phyloP scores from a whole-genome alignment of 129 eudicot species.

The Scalesia atractyloides region DNA sequence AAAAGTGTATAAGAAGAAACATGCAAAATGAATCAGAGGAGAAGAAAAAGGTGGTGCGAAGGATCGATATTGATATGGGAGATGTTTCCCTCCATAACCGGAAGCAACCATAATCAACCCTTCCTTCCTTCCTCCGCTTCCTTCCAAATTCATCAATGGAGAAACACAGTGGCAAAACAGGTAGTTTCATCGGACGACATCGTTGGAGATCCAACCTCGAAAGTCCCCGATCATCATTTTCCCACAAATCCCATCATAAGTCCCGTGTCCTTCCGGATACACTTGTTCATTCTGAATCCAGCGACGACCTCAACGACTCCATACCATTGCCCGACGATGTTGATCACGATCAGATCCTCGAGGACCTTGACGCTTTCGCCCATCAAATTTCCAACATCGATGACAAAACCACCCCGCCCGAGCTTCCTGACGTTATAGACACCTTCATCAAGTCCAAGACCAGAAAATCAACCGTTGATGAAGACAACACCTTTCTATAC shows the following conservation, averaged over 20 bases:
- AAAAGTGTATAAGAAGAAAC: neutral
- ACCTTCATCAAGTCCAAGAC: constrained; percentile 47
- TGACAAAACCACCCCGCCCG: constrained; percentile 43
- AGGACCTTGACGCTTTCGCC: constrained; percentile 45
- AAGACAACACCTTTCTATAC: constrained; percentile 39
- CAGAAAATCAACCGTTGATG: constrained; percentile 8
- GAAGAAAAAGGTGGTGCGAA: neutral
- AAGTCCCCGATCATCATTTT: constrained; percentile 24
- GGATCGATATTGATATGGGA: neutral
- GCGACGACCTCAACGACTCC: neutral
- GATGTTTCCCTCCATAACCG: constrained; percentile 6
- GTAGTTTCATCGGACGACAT: constrained; percentile 42
- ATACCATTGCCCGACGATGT: neutral
- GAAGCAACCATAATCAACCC: constrained; percentile 16
- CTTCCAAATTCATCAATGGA: constrained; percentile 34
- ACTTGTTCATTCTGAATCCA: neutral
- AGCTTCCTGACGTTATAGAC: constrained; percentile 43
- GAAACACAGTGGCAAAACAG: constrained; percentile 28
- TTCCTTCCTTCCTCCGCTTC: neutral
- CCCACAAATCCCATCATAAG: constrained; percentile 16
- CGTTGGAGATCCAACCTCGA: constrained; percentile 34
- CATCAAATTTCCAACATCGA: constrained; percentile 30
- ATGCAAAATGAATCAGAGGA: neutral
- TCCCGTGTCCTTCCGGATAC: constrained; percentile 5
- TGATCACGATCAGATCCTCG: constrained; percentile 27